A percentile compares a stretch with the other conserved stretches of the same genome.
Conservation (phyloP, 75 land plant genomes). For the Picea sitchensis region DNA sequence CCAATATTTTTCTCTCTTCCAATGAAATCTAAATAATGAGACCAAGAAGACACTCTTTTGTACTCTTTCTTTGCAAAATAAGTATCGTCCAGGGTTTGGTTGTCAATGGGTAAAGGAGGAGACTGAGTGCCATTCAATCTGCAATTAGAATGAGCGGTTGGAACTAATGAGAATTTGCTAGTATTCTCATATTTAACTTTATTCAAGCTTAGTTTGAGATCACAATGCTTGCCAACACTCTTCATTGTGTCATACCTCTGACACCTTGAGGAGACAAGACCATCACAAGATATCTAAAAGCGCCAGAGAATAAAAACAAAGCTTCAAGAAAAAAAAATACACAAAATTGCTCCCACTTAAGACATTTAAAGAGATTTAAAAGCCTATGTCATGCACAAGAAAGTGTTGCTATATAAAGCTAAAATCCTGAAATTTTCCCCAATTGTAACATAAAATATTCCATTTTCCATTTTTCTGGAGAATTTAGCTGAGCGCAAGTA, state of each 20-base stretch:
- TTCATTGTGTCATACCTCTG: not conserved
- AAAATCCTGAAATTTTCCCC: not conserved
- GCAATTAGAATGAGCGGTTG: not conserved
- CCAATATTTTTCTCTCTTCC: constrained; percentile 51
- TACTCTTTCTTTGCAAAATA: constrained; percentile 22
- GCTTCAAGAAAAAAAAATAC: not conserved
- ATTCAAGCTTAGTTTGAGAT: not conserved
- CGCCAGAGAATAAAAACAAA: not conserved
- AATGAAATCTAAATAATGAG: constrained; percentile 63
- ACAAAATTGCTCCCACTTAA: not conserved
- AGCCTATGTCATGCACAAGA: not conserved
- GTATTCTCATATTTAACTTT: not conserved
- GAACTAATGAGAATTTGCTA: not conserved
- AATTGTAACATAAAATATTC: not conserved
- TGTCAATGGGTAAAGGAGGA: constrained; percentile 5
- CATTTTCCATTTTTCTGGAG: too few relatives aligned
- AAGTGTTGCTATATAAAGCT: not conserved
- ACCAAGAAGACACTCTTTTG: constrained; percentile 70
- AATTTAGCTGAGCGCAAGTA: not conserved
- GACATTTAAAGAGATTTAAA: not conserved
- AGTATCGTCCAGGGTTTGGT: not conserved
- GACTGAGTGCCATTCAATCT: constrained; percentile 10
- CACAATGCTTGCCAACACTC: not conserved
- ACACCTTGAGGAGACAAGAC: not conserved
- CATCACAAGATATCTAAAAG: not conserved